A percentile compares a stretch with the other conserved stretches of the same genome.
Conservation (phyloP, 305 asterid genomes). For the Nicotiana rustica region DNA sequence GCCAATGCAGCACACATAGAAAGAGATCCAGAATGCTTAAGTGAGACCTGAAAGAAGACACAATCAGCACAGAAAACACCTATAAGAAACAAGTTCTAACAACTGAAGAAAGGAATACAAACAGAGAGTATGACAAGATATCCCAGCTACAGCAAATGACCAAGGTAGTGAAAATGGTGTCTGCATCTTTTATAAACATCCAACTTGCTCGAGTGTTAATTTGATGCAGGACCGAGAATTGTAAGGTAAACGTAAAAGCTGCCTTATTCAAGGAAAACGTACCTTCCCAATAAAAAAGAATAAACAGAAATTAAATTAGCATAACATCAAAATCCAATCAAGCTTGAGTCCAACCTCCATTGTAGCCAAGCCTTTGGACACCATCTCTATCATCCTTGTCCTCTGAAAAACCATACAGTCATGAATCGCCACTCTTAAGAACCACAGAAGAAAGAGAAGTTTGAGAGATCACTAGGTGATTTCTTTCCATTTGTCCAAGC, state of each 20-base stretch:
- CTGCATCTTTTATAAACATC: neutral
- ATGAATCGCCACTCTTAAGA: conserved; percentile 12
- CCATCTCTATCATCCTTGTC: conserved; percentile 91
- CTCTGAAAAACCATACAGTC: conserved; percentile 60
- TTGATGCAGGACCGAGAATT: neutral
- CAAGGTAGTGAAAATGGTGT: conserved; percentile 10
- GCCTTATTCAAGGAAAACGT: neutral
- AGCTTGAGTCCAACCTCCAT: conserved; percentile 68
- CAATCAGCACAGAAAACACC: conserved; percentile 30
- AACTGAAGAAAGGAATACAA: neutral
- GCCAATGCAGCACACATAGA: conserved; percentile 58
- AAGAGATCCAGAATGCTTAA: conserved; percentile 98
- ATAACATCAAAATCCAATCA: conserved; percentile 28
- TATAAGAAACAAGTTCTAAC: conserved; percentile 3
- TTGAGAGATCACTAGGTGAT: neutral
- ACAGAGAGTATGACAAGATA: conserved; percentile 7
- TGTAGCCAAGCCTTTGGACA: conserved; percentile 84
- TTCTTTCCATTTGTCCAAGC: too few relatives aligned
- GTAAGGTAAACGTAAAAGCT: neutral
- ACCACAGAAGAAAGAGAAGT: conserved; percentile 34
- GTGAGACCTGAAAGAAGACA: conserved; percentile 70
- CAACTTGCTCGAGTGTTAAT: neutral
- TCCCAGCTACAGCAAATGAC: conserved; percentile 5
- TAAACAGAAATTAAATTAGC: conserved; percentile 20
- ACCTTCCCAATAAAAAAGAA: neutral